Evolutionary conservation across 2,329 filamentous ascomycete genomes (phyloP).

Genomic region (Aspergillus pseudotamarii): DNA sequence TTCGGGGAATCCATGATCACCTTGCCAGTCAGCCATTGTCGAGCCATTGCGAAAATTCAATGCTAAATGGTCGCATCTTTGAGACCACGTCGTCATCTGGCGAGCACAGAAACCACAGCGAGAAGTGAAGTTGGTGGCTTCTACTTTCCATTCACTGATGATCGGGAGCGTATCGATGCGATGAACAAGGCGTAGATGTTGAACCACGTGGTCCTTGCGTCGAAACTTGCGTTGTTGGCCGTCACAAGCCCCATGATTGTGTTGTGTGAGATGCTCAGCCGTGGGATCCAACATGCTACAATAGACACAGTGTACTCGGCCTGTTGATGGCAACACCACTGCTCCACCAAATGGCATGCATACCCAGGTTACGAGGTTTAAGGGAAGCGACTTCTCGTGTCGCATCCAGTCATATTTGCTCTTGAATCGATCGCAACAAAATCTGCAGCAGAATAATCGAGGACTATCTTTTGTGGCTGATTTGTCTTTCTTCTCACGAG

Average conservation of each 20-base stretch:
- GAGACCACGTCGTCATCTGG: constrained; percentile 52
- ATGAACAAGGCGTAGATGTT: constrained; percentile 57
- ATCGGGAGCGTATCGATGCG: constrained; percentile 37
- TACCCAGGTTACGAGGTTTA: constrained; percentile 24
- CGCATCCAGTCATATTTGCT: constrained; percentile 29
- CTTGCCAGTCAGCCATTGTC: constrained; percentile 57
- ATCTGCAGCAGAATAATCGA: constrained; percentile 25
- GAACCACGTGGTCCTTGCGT: constrained; percentile 57
- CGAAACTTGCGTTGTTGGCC: constrained; percentile 54
- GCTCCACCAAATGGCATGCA: constrained; percentile 23
- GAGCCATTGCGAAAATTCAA: constrained; percentile 55
- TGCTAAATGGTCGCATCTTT: constrained; percentile 54
- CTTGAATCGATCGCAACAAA: constrained; percentile 29
- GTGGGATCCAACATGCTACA: constrained; percentile 51
- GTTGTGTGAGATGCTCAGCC: constrained; percentile 50
- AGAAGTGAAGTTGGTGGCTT: constrained; percentile 47
- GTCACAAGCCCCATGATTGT: constrained; percentile 52
- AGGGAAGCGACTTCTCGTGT: constrained; percentile 28
- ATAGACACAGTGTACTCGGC: constrained; percentile 47
- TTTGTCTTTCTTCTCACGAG: not conserved
- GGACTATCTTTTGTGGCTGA: not conserved
- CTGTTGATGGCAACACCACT: constrained; percentile 9
- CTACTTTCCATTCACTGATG: constrained; percentile 28
- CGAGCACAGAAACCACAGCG: constrained; percentile 56
- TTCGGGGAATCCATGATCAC: constrained; percentile 49